Evolutionary conservation across 371 early-diverging fungal species (phyloP), one percentile per base, ranked within the genome.

Genomic region (Circinella umbellata): DNA sequence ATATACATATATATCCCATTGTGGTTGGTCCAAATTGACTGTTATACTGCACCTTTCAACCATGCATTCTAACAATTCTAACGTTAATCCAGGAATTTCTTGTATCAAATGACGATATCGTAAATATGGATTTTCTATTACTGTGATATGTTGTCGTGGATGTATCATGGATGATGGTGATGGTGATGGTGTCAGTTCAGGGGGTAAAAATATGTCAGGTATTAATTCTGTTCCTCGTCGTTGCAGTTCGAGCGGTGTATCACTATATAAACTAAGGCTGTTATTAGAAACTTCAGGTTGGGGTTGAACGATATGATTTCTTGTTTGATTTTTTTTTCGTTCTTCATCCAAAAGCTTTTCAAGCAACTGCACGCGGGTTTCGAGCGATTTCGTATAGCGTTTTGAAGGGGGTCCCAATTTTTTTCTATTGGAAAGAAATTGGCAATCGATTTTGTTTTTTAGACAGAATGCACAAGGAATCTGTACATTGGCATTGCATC

Each of bases 21-120:
- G 9, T 9, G 1, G 42, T 11, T 2, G 3, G 11, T 42, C 3
- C 3, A 51, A 51, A 51, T 14, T 4, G 51, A 51, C 8, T 14
- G 4, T 51, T 51, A n/a, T 51, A 51, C 15, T 13, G 8, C 15
- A 51, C 51, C 17, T 15, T 14, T 5, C n/a, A 5, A 51, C 7
- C 51, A 51, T 51, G 51, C 51, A n/a, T 51, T 51, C 51, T 51
- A 15, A 8, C 51, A 51, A 15, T 51, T 51, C 51, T 51, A n/a
- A 15, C 8, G 51, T 51, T 1, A 51, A n/a, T 14, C n/a, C n/a
- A 1, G 51, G 51, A 13, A 51, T 51, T 51, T 14, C 51, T 51
- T n/a, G 51, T 51, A 51, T 6, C 51, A n/a, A n/a, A 51, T 51
- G 4, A 15, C 2, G 51, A 13, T 13, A 6, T 9, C 11, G 42